Conservation (phyloP, 352 stramenopile species). For the Thalassiosira livingstoniorum region DNA sequence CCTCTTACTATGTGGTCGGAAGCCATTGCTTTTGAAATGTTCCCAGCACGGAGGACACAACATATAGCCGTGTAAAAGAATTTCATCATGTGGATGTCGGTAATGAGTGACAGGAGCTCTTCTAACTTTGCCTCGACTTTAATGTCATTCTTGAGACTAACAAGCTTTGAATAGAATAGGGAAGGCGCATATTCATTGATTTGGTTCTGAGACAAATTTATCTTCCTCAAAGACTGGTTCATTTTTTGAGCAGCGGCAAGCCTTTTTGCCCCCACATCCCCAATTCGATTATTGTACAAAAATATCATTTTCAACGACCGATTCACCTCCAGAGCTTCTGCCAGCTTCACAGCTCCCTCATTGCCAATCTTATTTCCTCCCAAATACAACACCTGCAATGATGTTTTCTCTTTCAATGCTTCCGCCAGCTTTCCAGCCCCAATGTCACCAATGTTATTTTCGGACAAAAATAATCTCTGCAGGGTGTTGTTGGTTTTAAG, state of each 20-base stretch:
- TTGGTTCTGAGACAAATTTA: too few species aligned
- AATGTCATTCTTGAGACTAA: too few species aligned
- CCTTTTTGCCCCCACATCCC: neutral
- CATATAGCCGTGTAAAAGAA: constrained; percentile 11
- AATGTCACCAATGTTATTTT: neutral
- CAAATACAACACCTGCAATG: neutral
- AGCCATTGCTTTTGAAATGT: neutral
- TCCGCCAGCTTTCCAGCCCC: neutral
- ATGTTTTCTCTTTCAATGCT: neutral
- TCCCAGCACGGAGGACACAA: neutral
- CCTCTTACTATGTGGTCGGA: neutral
- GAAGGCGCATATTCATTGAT: too few species aligned
- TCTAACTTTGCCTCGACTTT: neutral
- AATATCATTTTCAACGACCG: neutral
- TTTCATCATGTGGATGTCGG: constrained; percentile 26
- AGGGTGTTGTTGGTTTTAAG: neutral
- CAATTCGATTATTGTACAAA: neutral
- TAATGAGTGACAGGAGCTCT: constrained; percentile 5
- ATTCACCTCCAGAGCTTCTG: neutral
- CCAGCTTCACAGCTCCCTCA: neutral
- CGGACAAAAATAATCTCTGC: neutral
- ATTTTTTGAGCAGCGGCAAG: neutral
- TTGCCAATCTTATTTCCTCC: neutral
- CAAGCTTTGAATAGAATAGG: too few species aligned
- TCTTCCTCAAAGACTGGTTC: neutral